Evolutionary conservation across 352 stramenopile species (phyloP).

Genomic region (Peronosclerospora sorghi): DNA sequence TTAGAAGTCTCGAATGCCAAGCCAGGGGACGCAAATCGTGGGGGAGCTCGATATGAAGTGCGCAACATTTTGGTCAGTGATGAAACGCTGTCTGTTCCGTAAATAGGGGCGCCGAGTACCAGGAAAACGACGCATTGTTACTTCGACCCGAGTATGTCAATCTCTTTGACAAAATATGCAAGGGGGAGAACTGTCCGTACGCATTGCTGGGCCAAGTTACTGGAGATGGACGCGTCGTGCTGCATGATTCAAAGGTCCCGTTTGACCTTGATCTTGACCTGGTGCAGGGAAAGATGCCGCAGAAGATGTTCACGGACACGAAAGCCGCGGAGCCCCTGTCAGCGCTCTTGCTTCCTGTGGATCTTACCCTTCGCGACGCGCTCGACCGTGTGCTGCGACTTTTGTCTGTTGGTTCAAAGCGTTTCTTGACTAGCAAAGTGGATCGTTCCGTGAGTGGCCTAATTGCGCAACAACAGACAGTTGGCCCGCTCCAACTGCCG

Average conservation of each 20-base stretch:
- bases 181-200: conserved; percentile 96
- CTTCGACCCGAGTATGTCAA: conserved; percentile 84
- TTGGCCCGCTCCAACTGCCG: conserved; percentile 94
- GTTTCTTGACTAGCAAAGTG: conserved; percentile 95
- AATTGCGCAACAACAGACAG: conserved; percentile 97
- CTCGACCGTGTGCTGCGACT: conserved; percentile 93
- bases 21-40: conserved; percentile 82
- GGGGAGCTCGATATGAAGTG: conserved; percentile 90
- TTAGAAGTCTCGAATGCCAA: conserved; percentile 82
- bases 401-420: conserved; percentile 95
- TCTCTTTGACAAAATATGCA: conserved; percentile 91
- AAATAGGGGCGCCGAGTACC: conserved; percentile 99
- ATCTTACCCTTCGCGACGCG: conserved; percentile 82
- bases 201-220: conserved; percentile 92
- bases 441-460: conserved; percentile 97
- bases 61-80: conserved; percentile 95
- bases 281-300: conserved; percentile 98
- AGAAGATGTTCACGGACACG: conserved; percentile 95
- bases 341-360: conserved; percentile 73
- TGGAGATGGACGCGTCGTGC: conserved; percentile 92
- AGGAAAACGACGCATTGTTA: conserved; percentile 98
- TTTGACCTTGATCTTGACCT: conserved; percentile 96
- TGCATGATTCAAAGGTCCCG: conserved; percentile 90
- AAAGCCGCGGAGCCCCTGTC: conserved; percentile 44
- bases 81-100: conserved; percentile 95